Base-by-base conservation (phyloP, 106 monocot species). In the Allium sativum region DNA sequence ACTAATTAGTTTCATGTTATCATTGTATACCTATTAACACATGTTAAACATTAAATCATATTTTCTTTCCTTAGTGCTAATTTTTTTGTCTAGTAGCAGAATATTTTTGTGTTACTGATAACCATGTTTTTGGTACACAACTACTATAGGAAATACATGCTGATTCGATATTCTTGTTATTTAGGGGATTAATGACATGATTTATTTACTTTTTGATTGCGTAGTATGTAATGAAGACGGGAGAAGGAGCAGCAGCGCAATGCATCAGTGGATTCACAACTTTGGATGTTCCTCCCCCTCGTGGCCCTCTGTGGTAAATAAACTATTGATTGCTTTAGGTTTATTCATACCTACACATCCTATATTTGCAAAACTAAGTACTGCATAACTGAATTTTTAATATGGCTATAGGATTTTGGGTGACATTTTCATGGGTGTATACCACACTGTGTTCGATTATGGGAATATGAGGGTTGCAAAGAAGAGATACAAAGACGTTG, bases 251-350 rank as follows among this genome's bases (percentile, higher is more conserved):
- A 20, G 70, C 56, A 9, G 70, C 79, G 0, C 85, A 89, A 51
- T 93, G 89, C 80, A 85, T 93, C 48, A 93, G 93, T 72, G 93
- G 93, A 17, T 93, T 93, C 67, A 89, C 75, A 13, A 88, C 82
- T 2, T 64, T 93, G 76, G 93, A 93, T 52, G 65, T 93, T 10
- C 68, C 88, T 42, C 75, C 88, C 42, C 93, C 93, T 20, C 84
- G 74, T 8, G 93, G 93, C 31, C 93, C 79, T 45, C 73, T 79
- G 9, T 79, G 79, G 79, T 79, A 61, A 8, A 20, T 2, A 3
- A 9, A 21, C 9, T 59, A 42, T 12, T 15, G 8, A 40, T 59
- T 40, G 14, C 21, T 56, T 56, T 21, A 3, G 21, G 20, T 56
- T 56, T 56, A 22, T 22, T 22, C 40, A 22, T 18, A 22, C 14